A percentile compares a stretch with the other conserved stretches of the same genome.
Evolutionary conservation across 768 basidiomycete species (phyloP).

Genomic region (Saitozyma podzolica): DNA sequence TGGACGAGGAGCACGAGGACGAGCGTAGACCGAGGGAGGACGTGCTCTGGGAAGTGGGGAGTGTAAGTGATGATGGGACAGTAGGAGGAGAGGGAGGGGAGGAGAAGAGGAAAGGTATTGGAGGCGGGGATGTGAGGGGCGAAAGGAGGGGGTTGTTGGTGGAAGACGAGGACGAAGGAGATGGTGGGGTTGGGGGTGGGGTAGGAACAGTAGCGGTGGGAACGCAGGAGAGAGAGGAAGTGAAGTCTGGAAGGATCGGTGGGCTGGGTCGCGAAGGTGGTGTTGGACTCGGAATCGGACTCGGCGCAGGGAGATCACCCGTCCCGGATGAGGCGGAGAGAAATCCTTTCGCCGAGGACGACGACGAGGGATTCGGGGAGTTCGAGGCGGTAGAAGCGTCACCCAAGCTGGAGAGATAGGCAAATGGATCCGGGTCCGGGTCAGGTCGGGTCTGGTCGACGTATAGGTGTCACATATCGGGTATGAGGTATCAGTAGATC

Average conservation of each 20-base stretch:
- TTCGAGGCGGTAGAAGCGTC: conserved; percentile 28
- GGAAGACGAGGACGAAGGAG: conserved; percentile 16
- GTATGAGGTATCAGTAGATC: too few relatives aligned
- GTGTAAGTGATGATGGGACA: conserved; percentile 14
- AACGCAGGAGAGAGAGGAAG: not conserved
- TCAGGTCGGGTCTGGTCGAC: too few relatives aligned
- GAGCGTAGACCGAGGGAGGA: conserved; percentile 3
- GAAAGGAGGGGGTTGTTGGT: conserved; percentile 22
- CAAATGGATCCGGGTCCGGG: too few relatives aligned
- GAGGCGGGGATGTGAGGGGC: conserved; percentile 9
- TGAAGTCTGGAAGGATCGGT: not conserved
- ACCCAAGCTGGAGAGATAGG: too few relatives aligned
- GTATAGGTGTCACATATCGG: too few relatives aligned
- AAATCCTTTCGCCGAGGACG: conserved; percentile 23
- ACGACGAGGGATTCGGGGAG: conserved; percentile 44
- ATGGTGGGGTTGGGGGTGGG: conserved; percentile 4
- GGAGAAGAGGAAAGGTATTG: conserved; percentile 10
- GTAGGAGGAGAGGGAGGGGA: conserved; percentile 6
- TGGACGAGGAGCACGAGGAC: not conserved
- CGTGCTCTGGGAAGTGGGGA: conserved; percentile 30
- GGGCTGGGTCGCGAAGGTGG: not conserved
- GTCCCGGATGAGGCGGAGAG: conserved; percentile 10
- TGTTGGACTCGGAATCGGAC: not conserved
- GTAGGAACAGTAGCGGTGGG: not conserved
- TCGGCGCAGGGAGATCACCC: not conserved